Base-by-base conservation (phyloP, 2,329 filamentous ascomycete genomes). In the Clarireedia paspali region DNA sequence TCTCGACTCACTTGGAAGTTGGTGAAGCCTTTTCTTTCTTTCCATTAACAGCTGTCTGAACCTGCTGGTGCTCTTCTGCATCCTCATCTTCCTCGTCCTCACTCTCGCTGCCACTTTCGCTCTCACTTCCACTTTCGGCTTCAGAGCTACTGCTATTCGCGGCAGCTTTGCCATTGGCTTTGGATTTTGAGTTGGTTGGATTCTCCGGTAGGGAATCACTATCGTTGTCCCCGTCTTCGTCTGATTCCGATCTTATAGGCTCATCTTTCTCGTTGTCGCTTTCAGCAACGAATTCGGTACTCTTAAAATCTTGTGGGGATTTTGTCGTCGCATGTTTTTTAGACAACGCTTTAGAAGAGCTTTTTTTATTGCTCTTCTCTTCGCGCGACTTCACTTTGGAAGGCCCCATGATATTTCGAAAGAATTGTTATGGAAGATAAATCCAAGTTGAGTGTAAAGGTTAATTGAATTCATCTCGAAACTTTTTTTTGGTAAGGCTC, bases 81-180 rank as follows among this genome's bases (percentile, higher is more conserved):
- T 34, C 30, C 30, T 34, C 30, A 12, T 71, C 67, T 17, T 70
- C 70, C 20, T 71, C 69, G 15, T 73, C 71, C 53, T 71, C 56
- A 51, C 48, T 59, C 4, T 68, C 69, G 34, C 57, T 59, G 40
- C 58, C 61, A 53, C 55, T 56, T 42, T 47, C 60, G 26, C 59
- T 62, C 26, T 58, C 62, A 34, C 63, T 68, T 26, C 65, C 67
- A 38, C 64, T 67, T 17, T 67, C 59, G 54, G 60, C 66, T 46
- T 57, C 55, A 30, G 60, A 60, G 55, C 60, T 63, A 44, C 59
- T 23, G 45, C 47, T 30, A 23, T 59, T 55, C 9, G 58, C 59
- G 40, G 55, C 53, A n/a, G 54, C 23, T 60, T 62, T 67, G 58
- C 63, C 60, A 63, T 66, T 67, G 53, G 53, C 12, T 46, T 64